A percentile compares a stretch with the other conserved stretches of the same genome.
These are phyloP conservation scores for Flaveria sonorensis DNA, from an alignment of 129 eudicot genomes.

Conservation along the genomic window DNA sequence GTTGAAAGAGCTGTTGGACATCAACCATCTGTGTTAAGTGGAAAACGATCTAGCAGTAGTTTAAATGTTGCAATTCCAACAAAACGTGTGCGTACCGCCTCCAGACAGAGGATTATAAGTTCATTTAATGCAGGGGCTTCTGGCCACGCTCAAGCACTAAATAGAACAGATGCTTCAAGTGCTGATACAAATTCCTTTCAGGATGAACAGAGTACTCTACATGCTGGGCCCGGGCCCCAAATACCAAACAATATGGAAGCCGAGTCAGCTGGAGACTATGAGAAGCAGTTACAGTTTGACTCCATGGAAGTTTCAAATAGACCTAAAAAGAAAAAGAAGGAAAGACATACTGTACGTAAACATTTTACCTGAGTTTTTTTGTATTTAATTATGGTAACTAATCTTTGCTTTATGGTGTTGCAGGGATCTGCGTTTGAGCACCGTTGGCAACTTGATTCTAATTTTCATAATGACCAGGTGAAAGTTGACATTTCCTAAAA, in stretches of 20 bases:
- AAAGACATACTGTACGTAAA: constrained; percentile 64
- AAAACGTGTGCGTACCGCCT: constrained; percentile 89
- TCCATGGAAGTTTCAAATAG: constrained; percentile 66
- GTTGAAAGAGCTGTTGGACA: constrained; percentile 52
- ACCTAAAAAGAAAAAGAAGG: constrained; percentile 90
- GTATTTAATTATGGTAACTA: not conserved
- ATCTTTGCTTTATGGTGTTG: constrained; percentile 26
- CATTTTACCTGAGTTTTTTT: not conserved
- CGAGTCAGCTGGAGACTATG: constrained; percentile 75
- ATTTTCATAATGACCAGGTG: constrained; percentile 84
- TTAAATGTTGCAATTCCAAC: constrained; percentile 79
- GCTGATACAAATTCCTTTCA: constrained; percentile 93
- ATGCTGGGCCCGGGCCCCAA: constrained; percentile 69
- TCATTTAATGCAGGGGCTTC: constrained; percentile 71
- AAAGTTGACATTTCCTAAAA: not conserved
- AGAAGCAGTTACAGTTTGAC: constrained; percentile 64
- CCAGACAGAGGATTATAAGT: constrained; percentile 79
- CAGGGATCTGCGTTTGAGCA: constrained; percentile 68
- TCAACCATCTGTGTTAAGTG: constrained; percentile 54
- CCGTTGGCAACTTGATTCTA: constrained; percentile 75
- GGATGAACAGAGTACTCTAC: constrained; percentile 82
- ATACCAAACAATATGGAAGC: constrained; percentile 70
- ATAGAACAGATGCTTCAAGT: constrained; percentile 89
- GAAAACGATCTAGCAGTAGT: constrained; percentile 67
- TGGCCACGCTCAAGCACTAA: constrained; percentile 59